Base-by-base conservation (phyloP, 108 stramenopile genomes). In the Hondaea fermentalgiana region DNA sequence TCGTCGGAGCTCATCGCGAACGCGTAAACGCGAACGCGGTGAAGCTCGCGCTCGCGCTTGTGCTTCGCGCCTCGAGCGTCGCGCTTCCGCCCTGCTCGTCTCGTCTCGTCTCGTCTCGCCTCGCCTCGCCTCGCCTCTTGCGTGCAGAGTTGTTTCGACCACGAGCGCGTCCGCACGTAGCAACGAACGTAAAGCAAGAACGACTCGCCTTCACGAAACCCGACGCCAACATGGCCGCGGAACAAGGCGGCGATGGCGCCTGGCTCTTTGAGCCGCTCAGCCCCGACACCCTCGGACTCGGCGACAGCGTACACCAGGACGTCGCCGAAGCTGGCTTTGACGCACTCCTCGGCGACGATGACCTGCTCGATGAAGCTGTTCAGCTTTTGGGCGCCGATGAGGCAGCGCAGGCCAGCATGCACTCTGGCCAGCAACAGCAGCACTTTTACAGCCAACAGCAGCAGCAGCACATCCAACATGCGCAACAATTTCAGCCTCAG, bases 231-330 rank as follows among this genome's bases (percentile, higher is more conserved):
- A 83, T 47, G 76, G 51, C 76, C n/a, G 17, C 23, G 43, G 51
- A 53, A 6, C 76, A 83, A 35, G 76, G 51, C 28, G 76, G 8
- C 42, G 64, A 28, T 10, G 10, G n/a, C 76, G 49, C 49, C 10
- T 83, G 76, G 76, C 51, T 83, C 49, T 83, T 83, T 23, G 76
- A 83, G 76, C 76, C 76, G 25, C 76, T 83, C 23, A 53, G 49
- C 3, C 76, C 76, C 14, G 51, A 47, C 28, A 12, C 76, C 17
- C 25, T 53, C 49, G 51, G 25, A 6, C 45, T 83, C 51, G 76
- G 76, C 23, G 76, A 53, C 19, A 23, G 45, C 5, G 76, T 25
- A 6, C 45, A 83, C n/a, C 6, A 25, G 10, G 51, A 53, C 23
- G 28, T 55, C 2, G 0, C 35, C 8, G 64, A 69, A 23, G 25